Percentiles rank a stretch among this genome's conserved stretches.
Conservation (phyloP, 1,284 basidiomycete species). For the Anthracocystis panici-leucophaei region DNA sequence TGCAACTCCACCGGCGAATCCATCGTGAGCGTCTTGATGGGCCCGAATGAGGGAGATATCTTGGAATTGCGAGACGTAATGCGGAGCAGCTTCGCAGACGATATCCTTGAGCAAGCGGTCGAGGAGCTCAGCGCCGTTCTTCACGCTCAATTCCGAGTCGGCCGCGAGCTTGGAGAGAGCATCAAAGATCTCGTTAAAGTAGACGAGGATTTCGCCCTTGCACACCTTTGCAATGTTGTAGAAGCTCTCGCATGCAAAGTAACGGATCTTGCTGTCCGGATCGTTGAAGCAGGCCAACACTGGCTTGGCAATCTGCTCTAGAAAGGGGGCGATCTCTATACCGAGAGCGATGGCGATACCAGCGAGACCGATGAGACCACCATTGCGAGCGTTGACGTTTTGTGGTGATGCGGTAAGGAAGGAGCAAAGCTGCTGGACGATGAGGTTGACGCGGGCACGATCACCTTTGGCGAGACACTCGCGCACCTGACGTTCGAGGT, state of each 20-base stretch:
- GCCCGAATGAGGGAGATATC: constrained; percentile 73
- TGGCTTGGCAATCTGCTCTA: constrained; percentile 90
- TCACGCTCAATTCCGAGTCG: constrained; percentile 94
- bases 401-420: constrained; percentile 57
- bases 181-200: constrained; percentile 99
- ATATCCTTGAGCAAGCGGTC: constrained; percentile 97
- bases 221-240: constrained; percentile 98
- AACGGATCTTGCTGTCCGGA: constrained; percentile 92
- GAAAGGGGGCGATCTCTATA: constrained; percentile 90
- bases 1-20: constrained; percentile 51
- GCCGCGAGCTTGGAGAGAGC: constrained; percentile 97
- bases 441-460: constrained; percentile 82
- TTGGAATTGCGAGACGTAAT: constrained; percentile 89
- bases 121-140: constrained; percentile 98
- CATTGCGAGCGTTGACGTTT: constrained; percentile 83
- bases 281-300: constrained; percentile 95
- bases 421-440: constrained; percentile 93
- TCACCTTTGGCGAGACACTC: constrained; percentile 86
- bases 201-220: constrained; percentile 94
- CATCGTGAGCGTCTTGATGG: constrained; percentile 73
- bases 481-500: constrained; percentile 94
- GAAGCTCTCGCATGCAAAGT: constrained; percentile 96
- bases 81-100: constrained; percentile 93
- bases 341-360: constrained; percentile 95
- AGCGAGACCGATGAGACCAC: constrained; percentile 94